Evolutionary conservation across 192 early-diverging fungal genomes (phyloP).

Genomic region (Podila minutissima): DNA sequence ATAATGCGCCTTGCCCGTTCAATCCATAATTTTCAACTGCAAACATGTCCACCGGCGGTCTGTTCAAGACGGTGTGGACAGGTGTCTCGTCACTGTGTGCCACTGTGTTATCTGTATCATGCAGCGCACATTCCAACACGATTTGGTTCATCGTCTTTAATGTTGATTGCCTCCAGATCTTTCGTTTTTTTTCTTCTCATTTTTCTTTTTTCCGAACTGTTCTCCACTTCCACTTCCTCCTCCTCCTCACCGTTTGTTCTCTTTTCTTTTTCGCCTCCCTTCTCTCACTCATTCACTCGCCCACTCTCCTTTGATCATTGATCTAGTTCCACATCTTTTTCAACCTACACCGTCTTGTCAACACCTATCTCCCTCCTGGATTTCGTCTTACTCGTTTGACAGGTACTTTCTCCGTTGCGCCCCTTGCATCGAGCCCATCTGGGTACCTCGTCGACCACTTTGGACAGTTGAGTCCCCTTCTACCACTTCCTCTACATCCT

Average conservation of each 20-base stretch:
- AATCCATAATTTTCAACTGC: not conserved
- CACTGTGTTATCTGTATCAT: not conserved
- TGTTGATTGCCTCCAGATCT: no score
- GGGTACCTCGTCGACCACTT: no score
- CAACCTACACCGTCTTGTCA: not conserved
- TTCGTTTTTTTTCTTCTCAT: not conserved
- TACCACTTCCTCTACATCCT: no score
- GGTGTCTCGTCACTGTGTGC: not conserved
- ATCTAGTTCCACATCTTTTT: not conserved
- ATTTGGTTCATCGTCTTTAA: not conserved
- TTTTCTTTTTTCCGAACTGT: not conserved
- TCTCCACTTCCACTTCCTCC: not conserved
- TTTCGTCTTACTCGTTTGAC: no score
- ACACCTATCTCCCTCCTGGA: not conserved
- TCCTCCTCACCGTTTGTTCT: slow-evolving; percentile 1
- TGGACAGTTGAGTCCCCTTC: no score
- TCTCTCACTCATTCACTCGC: not conserved
- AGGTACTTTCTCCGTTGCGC: no score
- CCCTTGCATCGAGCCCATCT: no score
- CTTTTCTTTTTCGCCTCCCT: not conserved
- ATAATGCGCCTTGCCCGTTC: slow-evolving; percentile 1
- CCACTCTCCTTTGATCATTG: not conserved
- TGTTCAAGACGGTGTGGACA: no score
- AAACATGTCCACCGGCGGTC: no score
- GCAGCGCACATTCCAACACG: not conserved